Conservation (phyloP, 2,329 filamentous ascomycete genomes). For the Paracoccidioides brasiliensis region DNA sequence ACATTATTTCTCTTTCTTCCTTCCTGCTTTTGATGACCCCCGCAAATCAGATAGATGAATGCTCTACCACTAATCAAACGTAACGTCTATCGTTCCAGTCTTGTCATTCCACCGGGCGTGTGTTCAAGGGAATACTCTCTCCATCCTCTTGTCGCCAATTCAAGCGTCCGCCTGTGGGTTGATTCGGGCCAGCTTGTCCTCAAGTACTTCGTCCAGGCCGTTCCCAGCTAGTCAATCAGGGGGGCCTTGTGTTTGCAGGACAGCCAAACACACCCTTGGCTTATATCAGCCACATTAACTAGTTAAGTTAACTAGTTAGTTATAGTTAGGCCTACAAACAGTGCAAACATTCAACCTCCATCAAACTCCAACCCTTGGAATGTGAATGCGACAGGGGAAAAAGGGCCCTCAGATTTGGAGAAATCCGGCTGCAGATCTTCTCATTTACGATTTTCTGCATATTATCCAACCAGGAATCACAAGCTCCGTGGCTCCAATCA, state of each 20-base stretch:
- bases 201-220: slow-evolving; percentile 9
- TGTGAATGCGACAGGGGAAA: not conserved
- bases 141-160: not conserved
- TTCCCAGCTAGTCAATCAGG: slow-evolving; percentile 6
- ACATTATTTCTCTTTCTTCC: too few relatives aligned
- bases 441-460: not conserved
- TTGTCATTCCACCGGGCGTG: not conserved
- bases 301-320: too few relatives aligned
- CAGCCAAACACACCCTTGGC: not conserved
- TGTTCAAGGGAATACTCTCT: not conserved
- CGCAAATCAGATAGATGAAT: not conserved
- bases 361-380: not conserved
- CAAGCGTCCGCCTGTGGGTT: not conserved
- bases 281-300: not conserved
- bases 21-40: too few relatives aligned
- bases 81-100: not conserved
- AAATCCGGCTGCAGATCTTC: not conserved
- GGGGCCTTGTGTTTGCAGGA: not conserved
- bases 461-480: not conserved
- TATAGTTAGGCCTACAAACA: slow-evolving; percentile 3
- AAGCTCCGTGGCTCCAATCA: not conserved
- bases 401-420: not conserved
- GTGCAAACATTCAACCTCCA: not conserved
- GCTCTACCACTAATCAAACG: not conserved
- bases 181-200: slow-evolving; percentile 15